phyloP scores from a whole-genome alignment of 139 green algal genomes.

The Klebsormidium nitens region DNA sequence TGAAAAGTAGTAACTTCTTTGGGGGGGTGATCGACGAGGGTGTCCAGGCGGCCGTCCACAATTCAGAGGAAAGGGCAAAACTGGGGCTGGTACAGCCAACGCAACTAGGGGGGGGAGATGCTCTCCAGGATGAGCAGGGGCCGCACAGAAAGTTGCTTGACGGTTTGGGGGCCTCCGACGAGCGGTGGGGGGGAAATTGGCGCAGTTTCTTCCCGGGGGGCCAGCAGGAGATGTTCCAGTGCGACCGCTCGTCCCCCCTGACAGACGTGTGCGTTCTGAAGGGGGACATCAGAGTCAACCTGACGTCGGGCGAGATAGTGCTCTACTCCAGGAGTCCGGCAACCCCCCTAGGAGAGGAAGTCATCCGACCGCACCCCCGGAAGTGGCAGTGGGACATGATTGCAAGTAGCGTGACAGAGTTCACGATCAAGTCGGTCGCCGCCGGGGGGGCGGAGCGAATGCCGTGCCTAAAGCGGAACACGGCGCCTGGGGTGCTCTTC shows the following conservation, averaged over 20 bases:
- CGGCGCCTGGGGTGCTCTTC: slow-evolving; percentile 1
- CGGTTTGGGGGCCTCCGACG: too few relatives aligned
- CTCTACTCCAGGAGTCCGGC: neutral
- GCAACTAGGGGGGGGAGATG: too few relatives aligned
- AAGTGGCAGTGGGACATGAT: slow-evolving; percentile 6
- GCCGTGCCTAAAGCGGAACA: neutral
- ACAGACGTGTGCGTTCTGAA: slow-evolving; percentile 4
- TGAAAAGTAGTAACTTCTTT: too few relatives aligned
- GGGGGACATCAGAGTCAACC: slow-evolving; percentile 7
- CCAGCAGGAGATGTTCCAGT: neutral
- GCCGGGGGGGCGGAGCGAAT: neutral
- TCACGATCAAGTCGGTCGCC: neutral
- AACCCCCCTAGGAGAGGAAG: neutral
- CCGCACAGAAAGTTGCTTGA: too few relatives aligned
- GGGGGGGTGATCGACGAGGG: too few relatives aligned
- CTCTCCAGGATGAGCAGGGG: too few relatives aligned
- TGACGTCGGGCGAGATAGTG: neutral
- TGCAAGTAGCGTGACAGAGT: neutral
- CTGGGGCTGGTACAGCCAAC: too few relatives aligned
- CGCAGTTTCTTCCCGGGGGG: neutral
- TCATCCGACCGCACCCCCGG: slow-evolving; percentile 1
- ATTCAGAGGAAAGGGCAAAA: too few relatives aligned
- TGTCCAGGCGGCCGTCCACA: too few relatives aligned
- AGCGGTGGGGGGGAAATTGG: too few relatives aligned
- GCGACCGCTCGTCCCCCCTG: neutral